These are phyloP conservation scores for Ceratocystis huliohia DNA, from an alignment of 2,329 filamentous ascomycete species.

Conservation along the genomic window DNA sequence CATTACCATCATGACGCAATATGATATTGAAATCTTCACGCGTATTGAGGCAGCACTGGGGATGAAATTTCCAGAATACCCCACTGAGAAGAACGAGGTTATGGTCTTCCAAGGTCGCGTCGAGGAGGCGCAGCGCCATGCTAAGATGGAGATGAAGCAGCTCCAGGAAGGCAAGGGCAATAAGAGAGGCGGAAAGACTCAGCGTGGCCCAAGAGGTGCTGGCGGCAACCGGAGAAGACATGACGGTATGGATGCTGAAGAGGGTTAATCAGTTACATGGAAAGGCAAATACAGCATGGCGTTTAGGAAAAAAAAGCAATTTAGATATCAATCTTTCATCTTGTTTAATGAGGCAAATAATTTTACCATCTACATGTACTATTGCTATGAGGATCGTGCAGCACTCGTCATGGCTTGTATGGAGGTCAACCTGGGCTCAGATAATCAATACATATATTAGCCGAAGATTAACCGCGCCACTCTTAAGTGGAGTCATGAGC, in stretches of 20 bases:
- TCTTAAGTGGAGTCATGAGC: conserved; percentile 5
- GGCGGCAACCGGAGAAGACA: conserved; percentile 34
- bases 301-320: conserved; percentile 4
- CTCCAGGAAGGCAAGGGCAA: conserved; percentile 55
- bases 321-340: conserved; percentile 4
- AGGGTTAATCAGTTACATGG: conserved; percentile 38
- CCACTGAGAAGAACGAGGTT: conserved; percentile 65
- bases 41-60: conserved; percentile 74
- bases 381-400: neutral
- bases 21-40: conserved; percentile 68
- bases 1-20: conserved; percentile 72
- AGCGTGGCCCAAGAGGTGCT: conserved; percentile 24
- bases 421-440: neutral
- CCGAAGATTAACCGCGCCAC: conserved; percentile 12
- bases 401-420: too few species aligned
- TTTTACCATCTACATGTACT: neutral
- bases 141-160: conserved; percentile 69
- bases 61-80: conserved; percentile 59
- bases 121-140: conserved; percentile 69
- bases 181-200: conserved; percentile 38
- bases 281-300: neutral
- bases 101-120: conserved; percentile 69
- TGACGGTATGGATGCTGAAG: conserved; percentile 63
- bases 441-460: neutral
- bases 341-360: neutral